Conservation (phyloP, 371 early-diverging fungal species). For the Racocetra persica region DNA sequence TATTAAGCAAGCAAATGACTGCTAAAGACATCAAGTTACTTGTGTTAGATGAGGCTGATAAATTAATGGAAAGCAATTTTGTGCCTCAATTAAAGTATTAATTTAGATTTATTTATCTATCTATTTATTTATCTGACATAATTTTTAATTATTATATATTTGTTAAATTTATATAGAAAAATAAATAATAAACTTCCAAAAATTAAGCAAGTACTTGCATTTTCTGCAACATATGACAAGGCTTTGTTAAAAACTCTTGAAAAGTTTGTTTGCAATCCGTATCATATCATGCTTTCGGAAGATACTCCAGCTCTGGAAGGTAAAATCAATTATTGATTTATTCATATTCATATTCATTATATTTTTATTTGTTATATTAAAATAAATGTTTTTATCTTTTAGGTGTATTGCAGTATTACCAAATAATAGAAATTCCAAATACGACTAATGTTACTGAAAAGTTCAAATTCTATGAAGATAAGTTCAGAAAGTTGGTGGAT, state of each 20-base stretch:
- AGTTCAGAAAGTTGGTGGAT: slow-evolving; percentile 59
- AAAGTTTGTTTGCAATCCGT: slow-evolving; percentile 58
- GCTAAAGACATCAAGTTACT: slow-evolving; percentile 77
- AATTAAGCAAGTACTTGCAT: slow-evolving; percentile 64
- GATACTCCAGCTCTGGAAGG: slow-evolving; percentile 66
- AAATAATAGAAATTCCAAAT: slow-evolving; percentile 45
- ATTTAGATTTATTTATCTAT: background rate
- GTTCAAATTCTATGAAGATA: slow-evolving; percentile 55
- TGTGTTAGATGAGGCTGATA: slow-evolving; percentile 97
- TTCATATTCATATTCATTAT: background rate
- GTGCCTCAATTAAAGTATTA: slow-evolving; percentile 46
- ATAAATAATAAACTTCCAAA: slow-evolving; percentile 44
- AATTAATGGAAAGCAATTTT: slow-evolving; percentile 72
- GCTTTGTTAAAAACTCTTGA: slow-evolving; percentile 52
- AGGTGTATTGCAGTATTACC: slow-evolving; percentile 68
- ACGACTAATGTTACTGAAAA: slow-evolving; percentile 45
- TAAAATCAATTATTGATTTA: slow-evolving; percentile 39
- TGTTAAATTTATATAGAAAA: slow-evolving; percentile 36
- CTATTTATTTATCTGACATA: background rate
- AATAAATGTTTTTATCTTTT: background rate
- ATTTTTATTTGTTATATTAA: background rate
- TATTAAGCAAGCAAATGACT: slow-evolving; percentile 67
- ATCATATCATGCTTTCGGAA: slow-evolving; percentile 63
- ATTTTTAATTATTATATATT: slow-evolving; percentile 9
- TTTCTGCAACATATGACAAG: slow-evolving; percentile 71